Evolutionary conservation across 2,329 filamentous ascomycete species (phyloP), one percentile per base, ranked within the genome.

Genomic region (Monosporascus ibericus): DNA sequence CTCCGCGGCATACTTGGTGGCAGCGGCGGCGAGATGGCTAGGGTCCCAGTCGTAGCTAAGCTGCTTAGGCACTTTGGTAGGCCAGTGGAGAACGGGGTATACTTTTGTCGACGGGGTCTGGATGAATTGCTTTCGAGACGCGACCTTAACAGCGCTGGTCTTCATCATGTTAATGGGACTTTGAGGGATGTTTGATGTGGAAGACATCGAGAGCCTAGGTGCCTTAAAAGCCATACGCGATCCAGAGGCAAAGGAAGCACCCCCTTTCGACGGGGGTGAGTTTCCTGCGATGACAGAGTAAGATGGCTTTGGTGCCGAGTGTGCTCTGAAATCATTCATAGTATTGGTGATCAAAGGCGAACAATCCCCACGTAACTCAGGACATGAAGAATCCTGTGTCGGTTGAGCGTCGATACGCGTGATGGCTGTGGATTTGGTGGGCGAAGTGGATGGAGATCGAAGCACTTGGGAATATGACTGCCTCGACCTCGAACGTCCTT

Each of bases 1-100:
- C 46, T 54, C 52, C 20, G 34, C 22, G 11, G 44, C 46, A 39
- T 54, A 51, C 37, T 18, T 27, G 2, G 11, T 30, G 5, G 48
- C 25, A 17, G 30, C 37, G 6, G 22, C 30, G 22, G 30, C 38
- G 11, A 46, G 14, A 20, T 48, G 25, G 27, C 15, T 44, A 11
- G 22, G 17, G 18, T 48, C 44, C 48, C 34, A 44, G 14, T 54
- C 48, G 36, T 51, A 51, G 39, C 20, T 48, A 14, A 27, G 20
- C 22, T 40, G 18, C 27, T 44, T 30, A 8, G 52, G 48, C 17
- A 25, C 20, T 30, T 51, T 50, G n/a, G 40, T 20, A 20, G 48
- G 52, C 48, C 52, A 51, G 5, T 36, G 7, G 17, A 53, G 24
- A 42, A 14, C 25, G 9, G 51, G 25, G 25, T 50, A 53, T 5